These are phyloP conservation scores for Articulospora tetracladia DNA, from an alignment of 495 filamentous ascomycete species.

Conservation along the genomic window DNA sequence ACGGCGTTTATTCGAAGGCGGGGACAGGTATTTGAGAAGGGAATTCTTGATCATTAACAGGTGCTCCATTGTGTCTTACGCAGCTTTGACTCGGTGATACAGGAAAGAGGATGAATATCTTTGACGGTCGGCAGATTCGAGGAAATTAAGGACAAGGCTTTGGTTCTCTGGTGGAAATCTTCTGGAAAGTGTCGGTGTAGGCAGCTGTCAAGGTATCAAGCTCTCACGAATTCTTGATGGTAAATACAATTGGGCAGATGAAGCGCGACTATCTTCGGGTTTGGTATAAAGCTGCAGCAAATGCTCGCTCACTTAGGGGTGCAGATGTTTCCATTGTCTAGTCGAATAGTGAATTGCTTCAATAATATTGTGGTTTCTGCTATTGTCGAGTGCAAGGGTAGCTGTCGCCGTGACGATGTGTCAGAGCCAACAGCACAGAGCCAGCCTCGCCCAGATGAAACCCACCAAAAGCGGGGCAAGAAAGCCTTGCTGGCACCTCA, in stretches of 20 bases:
- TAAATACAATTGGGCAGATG: not conserved
- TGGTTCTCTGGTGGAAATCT: not conserved
- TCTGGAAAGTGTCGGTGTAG: not conserved
- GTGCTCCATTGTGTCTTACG: slow-evolving; percentile 15
- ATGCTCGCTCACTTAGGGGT: not conserved
- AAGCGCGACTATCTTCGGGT: not conserved
- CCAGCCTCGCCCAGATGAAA: not conserved
- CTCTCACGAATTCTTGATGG: not conserved
- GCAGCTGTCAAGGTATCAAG: not conserved
- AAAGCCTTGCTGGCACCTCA: not conserved
- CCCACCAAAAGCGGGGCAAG: not conserved
- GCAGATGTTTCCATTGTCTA: not conserved
- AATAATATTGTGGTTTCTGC: not conserved
- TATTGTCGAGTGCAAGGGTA: not conserved
- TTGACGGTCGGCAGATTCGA: not conserved
- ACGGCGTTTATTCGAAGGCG: slow-evolving; percentile 17
- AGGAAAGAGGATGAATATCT: not conserved
- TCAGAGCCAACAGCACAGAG: not conserved
- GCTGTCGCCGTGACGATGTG: not conserved
- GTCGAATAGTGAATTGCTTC: not conserved
- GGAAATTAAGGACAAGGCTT: not conserved
- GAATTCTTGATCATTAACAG: slow-evolving; percentile 18
- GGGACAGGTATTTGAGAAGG: slow-evolving; percentile 20
- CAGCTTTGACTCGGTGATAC: not conserved
- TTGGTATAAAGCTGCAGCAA: not conserved